Evolutionary conservation across 805 yeast genomes (phyloP).

Genomic region (Teunomyces stri): DNA sequence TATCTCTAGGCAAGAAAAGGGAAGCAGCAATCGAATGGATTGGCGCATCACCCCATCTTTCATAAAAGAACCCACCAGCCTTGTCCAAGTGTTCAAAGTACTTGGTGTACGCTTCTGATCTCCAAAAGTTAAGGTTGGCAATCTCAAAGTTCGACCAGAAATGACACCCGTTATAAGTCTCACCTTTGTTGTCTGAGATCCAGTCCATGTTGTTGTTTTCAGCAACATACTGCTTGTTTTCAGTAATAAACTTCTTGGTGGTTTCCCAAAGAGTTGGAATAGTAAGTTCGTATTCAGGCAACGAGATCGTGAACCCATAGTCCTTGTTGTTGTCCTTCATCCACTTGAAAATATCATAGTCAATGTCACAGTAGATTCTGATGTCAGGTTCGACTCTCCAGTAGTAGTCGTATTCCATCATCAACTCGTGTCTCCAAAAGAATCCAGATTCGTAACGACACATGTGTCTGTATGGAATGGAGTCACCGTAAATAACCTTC

Average conservation of each 20-base stretch:
- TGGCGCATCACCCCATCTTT: slow-evolving; percentile 95
- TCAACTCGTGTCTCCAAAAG: slow-evolving; percentile 73
- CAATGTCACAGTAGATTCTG: slow-evolving; percentile 76
- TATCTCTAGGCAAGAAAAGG: slow-evolving; percentile 64
- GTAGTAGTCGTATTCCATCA: slow-evolving; percentile 81
- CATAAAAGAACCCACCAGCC: slow-evolving; percentile 90
- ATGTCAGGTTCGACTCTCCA: slow-evolving; percentile 95
- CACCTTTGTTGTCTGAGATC: slow-evolving; percentile 66
- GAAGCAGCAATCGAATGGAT: slow-evolving; percentile 87
- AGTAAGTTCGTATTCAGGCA: slow-evolving; percentile 81
- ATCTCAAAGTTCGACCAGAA: slow-evolving; percentile 92
- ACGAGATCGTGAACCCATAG: slow-evolving; percentile 83
- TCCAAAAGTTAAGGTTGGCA: slow-evolving; percentile 72
- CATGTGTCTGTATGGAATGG: slow-evolving; percentile 85
- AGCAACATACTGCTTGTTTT: slow-evolving; percentile 58
- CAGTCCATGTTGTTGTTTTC: slow-evolving; percentile 68
- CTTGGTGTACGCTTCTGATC: slow-evolving; percentile 63
- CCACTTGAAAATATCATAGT: slow-evolving; percentile 81
- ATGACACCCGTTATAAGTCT: slow-evolving; percentile 75
- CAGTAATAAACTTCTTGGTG: slow-evolving; percentile 62
- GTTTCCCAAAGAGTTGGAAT: slow-evolving; percentile 83
- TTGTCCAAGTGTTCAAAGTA: slow-evolving; percentile 75
- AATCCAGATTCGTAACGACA: slow-evolving; percentile 90
- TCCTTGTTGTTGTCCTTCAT: slow-evolving; percentile 74
- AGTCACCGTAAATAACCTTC: slow-evolving; percentile 69